Conservation (phyloP, 2,329 filamentous ascomycete species). For the Cytospora mali region DNA sequence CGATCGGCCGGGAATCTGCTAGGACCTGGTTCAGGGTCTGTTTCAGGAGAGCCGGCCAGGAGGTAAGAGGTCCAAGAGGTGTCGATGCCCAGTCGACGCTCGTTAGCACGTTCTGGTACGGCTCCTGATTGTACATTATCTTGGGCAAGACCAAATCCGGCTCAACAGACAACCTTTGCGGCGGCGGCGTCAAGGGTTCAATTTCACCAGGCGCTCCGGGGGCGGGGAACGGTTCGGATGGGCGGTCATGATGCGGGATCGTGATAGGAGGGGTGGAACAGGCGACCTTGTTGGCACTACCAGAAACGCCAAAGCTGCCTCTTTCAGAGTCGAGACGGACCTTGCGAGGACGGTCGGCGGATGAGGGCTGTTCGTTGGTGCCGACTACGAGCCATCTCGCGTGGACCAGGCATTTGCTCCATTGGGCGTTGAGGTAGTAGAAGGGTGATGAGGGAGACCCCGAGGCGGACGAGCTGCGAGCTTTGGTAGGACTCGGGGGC, state of each 20-base stretch:
- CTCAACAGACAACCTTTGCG: constrained; percentile 32
- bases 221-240: constrained; percentile 1
- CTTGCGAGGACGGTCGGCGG: constrained; percentile 29
- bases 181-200: constrained; percentile 23
- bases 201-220: constrained; percentile 1
- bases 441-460: constrained; percentile 28
- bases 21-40: constrained; percentile 45
- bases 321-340: constrained; percentile 31
- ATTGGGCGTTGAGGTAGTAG: constrained; percentile 36
- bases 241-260: constrained; percentile 28
- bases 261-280: constrained; percentile 15
- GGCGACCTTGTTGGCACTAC: constrained; percentile 21
- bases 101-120: constrained; percentile 42
- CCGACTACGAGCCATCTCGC: constrained; percentile 40
- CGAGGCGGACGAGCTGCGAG: constrained; percentile 29
- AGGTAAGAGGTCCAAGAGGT: constrained; percentile 46
- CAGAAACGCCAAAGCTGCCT: constrained; percentile 26
- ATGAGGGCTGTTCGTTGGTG: constrained; percentile 37
- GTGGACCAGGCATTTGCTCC: constrained; percentile 39
- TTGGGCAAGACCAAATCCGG: constrained; percentile 38
- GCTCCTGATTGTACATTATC: constrained; percentile 37
- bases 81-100: constrained; percentile 49
- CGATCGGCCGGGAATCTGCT: constrained; percentile 49
- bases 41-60: constrained; percentile 48
- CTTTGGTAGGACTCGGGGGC: constrained; percentile 19